Evolutionary conservation across 2,329 filamentous ascomycete species (phyloP), one percentile per base, ranked within the genome.

Genomic region (Nemania sp.): DNA sequence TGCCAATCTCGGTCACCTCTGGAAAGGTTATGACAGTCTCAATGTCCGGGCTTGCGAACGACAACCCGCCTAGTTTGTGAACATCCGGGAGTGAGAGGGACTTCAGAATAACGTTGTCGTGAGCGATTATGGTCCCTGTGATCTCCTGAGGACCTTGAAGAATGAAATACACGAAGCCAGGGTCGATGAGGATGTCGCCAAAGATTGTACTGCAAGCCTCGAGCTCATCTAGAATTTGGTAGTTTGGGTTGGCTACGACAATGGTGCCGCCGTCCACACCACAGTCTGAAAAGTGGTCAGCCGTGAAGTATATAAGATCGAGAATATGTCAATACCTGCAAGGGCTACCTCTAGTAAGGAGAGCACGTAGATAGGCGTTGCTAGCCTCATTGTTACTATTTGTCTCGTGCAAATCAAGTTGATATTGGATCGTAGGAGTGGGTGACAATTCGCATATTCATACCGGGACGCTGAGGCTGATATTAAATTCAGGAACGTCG

Each of bases 371-470:
- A 55, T 27, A 18, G 51, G 10, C 27, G 52, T 27, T 49, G 11
- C 15, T n/a, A 49, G 27, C 35, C 26, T 62, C 60, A 62, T 62
- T 26, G 51, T 55, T 20, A 18, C 15, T 66, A 59, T 74, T 74
- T 8, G 71, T 73, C 47, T 72, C 67, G 47, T 77, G 74, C 41
- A 57, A 74, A 6, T 67, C 65, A 1, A 53, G 58, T 29, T 2
- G 47, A 53, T 27, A 5, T 6, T 5, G n/a, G 18, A n/a, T 10
- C 13, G 3, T 5, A 41, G 15, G 15, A 41, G 8, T 15, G 5
- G 35, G 7, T 5, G 6, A 11, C 7, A 18, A 10, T 43, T 10
- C 6, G 22, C 45, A 11, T 26, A 24, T 22, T 10, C 15, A 52
- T 18, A 13, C 2, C 8, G 3, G 29, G 13, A 26, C 5, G 13